Conservation (phyloP, 1,139 yeast species). For the Suhomyces chickasaworum region DNA sequence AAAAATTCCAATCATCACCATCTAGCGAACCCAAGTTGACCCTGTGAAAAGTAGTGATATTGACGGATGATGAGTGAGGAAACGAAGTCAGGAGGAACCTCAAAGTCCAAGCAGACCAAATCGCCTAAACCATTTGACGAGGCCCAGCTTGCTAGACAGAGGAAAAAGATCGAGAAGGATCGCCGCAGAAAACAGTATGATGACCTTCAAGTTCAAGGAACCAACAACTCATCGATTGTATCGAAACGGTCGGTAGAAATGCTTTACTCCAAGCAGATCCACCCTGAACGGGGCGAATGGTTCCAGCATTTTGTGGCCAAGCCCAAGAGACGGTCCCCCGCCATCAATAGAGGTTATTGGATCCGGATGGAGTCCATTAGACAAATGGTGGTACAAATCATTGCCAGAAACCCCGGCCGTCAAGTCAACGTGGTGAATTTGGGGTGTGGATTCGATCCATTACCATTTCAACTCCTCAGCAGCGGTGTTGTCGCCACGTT, state of each 20-base stretch:
- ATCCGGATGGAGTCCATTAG: constrained; percentile 73
- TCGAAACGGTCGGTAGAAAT: constrained; percentile 80
- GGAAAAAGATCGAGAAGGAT: constrained; percentile 51
- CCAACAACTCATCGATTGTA: constrained; percentile 81
- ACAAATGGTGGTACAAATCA: constrained; percentile 50
- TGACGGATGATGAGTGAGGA: background rate
- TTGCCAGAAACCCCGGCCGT: constrained; percentile 24
- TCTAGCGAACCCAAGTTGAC: no score
- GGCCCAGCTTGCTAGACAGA: constrained; percentile 27
- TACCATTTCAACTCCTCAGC: constrained; percentile 62
- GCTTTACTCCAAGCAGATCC: constrained; percentile 51
- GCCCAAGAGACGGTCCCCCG: constrained; percentile 73
- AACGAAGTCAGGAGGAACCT: background rate
- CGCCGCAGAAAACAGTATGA: constrained; percentile 51
- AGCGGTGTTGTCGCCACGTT: constrained; percentile 40
- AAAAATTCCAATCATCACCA: constrained; percentile 5
- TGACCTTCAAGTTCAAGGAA: constrained; percentile 73
- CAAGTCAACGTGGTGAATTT: constrained; percentile 57
- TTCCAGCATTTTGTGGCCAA: constrained; percentile 70
- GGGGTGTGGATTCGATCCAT: constrained; percentile 83
- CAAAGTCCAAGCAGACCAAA: background rate
- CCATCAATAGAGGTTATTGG: constrained; percentile 85
- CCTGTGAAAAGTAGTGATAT: background rate
- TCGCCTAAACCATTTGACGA: constrained; percentile 12
- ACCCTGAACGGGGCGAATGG: constrained; percentile 36